Conservation (phyloP, 2,329 filamentous ascomycete genomes). For the Aspergillus sp. region DNA sequence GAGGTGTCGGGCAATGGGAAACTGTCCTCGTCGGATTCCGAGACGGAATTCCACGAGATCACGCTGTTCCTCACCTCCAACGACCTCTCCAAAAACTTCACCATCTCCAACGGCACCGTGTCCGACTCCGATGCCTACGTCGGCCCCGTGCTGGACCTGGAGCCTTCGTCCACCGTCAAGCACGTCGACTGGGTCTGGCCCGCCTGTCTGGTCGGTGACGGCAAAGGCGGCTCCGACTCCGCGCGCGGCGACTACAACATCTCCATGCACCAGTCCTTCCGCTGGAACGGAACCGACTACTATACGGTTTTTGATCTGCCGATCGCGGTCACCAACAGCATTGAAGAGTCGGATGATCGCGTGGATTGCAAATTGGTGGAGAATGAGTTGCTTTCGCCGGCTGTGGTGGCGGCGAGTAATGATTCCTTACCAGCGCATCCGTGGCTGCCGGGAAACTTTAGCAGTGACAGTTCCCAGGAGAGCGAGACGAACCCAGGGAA, state of each 20-base stretch:
- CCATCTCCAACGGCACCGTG: constrained; percentile 61
- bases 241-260: constrained; percentile 67
- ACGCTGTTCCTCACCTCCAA: constrained; percentile 68
- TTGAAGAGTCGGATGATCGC: constrained; percentile 35
- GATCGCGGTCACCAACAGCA: constrained; percentile 66
- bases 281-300: constrained; percentile 61
- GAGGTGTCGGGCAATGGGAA: constrained; percentile 67
- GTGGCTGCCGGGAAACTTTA: constrained; percentile 14
- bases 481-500: background rate
- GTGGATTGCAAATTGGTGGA: constrained; percentile 24
- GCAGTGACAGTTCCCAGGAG: background rate
- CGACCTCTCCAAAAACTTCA: constrained; percentile 64
- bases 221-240: constrained; percentile 46
- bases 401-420: constrained; percentile 17
- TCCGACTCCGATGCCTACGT: constrained; percentile 50
- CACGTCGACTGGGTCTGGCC: constrained; percentile 74
- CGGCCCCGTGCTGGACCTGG: constrained; percentile 63
- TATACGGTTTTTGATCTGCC: constrained; percentile 72
- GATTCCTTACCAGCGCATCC: constrained; percentile 23
- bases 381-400: constrained; percentile 21
- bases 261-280: constrained; percentile 69
- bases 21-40: constrained; percentile 53
- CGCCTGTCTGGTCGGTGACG: constrained; percentile 64
- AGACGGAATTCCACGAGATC: constrained; percentile 61
- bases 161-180: constrained; percentile 68